Conservation (phyloP, 169 alveolate genomes). For the Eimeria maxima region DNA sequence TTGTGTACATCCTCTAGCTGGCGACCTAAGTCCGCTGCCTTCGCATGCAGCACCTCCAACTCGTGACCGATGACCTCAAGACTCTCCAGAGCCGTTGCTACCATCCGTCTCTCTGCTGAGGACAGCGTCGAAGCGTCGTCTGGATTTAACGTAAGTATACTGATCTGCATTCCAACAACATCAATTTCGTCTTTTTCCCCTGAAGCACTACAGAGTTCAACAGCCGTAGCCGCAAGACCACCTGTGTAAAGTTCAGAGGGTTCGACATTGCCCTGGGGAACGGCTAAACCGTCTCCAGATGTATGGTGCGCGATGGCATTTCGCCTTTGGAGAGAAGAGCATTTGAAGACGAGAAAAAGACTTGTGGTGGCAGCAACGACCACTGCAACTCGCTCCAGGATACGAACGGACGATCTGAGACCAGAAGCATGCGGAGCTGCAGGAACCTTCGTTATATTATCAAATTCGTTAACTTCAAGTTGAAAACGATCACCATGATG, state of each 20-base stretch:
- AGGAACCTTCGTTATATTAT: background rate
- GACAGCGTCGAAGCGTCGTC: constrained; percentile 24
- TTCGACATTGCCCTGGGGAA: background rate
- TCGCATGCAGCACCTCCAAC: constrained; percentile 20
- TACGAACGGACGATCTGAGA: background rate
- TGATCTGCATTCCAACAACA: background rate
- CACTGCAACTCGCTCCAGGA: background rate
- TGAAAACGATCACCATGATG: background rate
- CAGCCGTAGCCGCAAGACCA: background rate
- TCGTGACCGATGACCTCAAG: background rate
- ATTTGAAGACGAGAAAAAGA: background rate
- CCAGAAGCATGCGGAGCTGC: background rate
- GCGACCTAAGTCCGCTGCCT: background rate
- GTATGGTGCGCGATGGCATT: background rate
- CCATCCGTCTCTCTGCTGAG: background rate
- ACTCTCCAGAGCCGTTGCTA: background rate
- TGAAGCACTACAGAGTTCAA: background rate
- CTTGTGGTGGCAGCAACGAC: background rate
- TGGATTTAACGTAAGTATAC: background rate
- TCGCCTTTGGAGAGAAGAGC: background rate
- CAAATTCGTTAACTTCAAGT: background rate
- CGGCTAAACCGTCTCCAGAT: background rate
- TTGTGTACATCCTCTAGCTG: background rate
- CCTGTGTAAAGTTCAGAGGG: background rate
- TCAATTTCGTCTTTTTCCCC: background rate